Conservation (phyloP, 805 yeast genomes). For the Dipodascus geniculatus region DNA sequence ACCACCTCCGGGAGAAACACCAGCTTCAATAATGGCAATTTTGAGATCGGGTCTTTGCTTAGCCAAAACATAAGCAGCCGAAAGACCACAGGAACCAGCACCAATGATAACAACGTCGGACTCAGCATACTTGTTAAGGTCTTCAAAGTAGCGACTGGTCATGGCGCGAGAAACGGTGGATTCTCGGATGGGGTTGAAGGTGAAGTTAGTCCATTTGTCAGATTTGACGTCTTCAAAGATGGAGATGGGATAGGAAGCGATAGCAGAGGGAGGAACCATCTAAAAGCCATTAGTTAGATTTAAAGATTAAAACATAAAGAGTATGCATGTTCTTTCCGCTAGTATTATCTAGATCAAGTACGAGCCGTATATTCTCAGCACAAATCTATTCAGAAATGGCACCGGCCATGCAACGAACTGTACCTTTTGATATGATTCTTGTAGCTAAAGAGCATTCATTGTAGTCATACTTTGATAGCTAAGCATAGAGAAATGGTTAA, state of each 20-base stretch:
- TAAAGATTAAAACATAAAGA: constrained; percentile 1
- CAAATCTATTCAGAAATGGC: constrained; percentile 7
- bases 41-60: constrained; percentile 65
- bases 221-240: neutral
- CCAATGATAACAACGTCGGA: constrained; percentile 67
- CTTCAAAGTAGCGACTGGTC: constrained; percentile 64
- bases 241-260: constrained; percentile 1
- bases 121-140: constrained; percentile 62
- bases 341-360: constrained; percentile 35
- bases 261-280: constrained; percentile 13
- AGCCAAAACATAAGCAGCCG: constrained; percentile 65
- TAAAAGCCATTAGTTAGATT: neutral
- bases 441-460: neutral
- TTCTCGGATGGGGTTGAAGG: constrained; percentile 64
- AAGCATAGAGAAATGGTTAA: too few relatives aligned
- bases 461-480: neutral
- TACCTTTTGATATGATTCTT: neutral
- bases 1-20: constrained; percentile 74
- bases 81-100: constrained; percentile 67
- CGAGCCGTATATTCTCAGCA: constrained; percentile 33
- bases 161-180: constrained; percentile 71
- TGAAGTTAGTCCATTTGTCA: constrained; percentile 53
- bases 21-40: constrained; percentile 62
- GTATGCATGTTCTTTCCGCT: constrained; percentile 32
- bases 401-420: constrained; percentile 13